Evolutionary conservation across 2,329 filamentous ascomycete species (phyloP).

Genomic region (Colletotrichum sp.): DNA sequence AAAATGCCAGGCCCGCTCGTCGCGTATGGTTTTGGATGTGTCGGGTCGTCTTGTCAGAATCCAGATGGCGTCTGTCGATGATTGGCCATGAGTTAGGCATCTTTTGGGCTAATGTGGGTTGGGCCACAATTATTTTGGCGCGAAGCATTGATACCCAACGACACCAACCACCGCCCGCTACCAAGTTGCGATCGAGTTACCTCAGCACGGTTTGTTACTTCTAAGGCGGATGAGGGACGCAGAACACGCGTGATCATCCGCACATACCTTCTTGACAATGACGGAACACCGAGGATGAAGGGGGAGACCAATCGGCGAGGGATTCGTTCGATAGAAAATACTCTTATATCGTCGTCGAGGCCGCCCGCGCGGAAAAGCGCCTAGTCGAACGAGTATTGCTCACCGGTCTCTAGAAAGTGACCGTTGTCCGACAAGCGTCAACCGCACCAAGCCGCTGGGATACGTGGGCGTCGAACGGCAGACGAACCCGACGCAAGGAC

Average conservation of each 20-base stretch:
- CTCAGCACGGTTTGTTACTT: neutral
- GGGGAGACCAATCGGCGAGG: neutral
- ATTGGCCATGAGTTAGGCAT: constrained; percentile 18
- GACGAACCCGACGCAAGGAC: neutral
- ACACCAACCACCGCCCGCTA: constrained; percentile 15
- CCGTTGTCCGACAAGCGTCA: neutral
- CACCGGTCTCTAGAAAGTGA: neutral
- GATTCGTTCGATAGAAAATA: neutral
- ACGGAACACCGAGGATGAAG: neutral
- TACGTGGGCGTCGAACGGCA: neutral
- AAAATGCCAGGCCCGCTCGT: neutral
- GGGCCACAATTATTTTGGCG: constrained; percentile 38
- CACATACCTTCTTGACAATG: neutral
- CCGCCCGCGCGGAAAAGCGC: neutral
- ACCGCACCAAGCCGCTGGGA: neutral
- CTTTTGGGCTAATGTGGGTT: constrained; percentile 28
- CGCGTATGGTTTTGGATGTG: neutral
- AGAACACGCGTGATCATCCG: neutral
- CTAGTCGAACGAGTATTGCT: neutral
- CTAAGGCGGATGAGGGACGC: neutral
- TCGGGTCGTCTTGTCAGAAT: constrained; percentile 1
- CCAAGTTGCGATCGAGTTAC: neutral
- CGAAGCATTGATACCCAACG: constrained; percentile 45
- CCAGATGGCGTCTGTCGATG: constrained; percentile 8
- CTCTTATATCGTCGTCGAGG: neutral